These are phyloP conservation scores for Castanea sativa DNA, from an alignment of 306 rosid genomes.

Conservation along the genomic window DNA sequence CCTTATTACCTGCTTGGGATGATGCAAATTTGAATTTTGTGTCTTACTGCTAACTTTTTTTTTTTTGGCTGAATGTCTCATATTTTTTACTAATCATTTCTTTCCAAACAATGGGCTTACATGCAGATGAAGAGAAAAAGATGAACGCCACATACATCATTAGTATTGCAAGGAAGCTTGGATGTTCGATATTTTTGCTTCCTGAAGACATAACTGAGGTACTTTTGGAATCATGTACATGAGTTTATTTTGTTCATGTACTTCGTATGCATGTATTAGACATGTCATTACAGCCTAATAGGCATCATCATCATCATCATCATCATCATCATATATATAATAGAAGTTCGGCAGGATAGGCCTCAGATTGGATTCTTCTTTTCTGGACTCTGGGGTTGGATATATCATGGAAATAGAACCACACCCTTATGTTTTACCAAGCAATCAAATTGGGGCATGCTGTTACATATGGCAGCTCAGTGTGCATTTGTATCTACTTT, in stretches of 20 bases:
- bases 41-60: background rate
- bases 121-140: conserved; percentile 84
- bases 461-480: too few relatives aligned
- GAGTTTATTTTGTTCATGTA: background rate
- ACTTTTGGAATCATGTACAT: conserved; percentile 8
- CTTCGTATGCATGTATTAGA: background rate
- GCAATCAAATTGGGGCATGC: too few relatives aligned
- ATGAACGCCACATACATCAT: conserved; percentile 96
- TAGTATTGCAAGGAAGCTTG: conserved; percentile 97
- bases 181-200: conserved; percentile 92
- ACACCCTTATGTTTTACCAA: too few relatives aligned
- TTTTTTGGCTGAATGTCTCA: background rate
- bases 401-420: too few relatives aligned
- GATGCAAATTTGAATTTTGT: background rate
- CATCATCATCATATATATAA: too few relatives aligned
- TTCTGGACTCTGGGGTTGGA: too few relatives aligned
- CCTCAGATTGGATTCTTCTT: too few relatives aligned
- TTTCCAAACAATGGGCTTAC: conserved; percentile 2
- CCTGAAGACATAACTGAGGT: conserved; percentile 99
- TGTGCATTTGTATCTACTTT: too few relatives aligned
- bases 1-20: background rate
- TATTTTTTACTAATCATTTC: background rate
- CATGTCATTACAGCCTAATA: background rate
- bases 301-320: too few relatives aligned
- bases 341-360: too few relatives aligned